Percentiles rank a stretch among this genome's conserved stretches.
Conservation (phyloP, 1,139 yeast genomes). For the Scheffersomyces quercinus region DNA sequence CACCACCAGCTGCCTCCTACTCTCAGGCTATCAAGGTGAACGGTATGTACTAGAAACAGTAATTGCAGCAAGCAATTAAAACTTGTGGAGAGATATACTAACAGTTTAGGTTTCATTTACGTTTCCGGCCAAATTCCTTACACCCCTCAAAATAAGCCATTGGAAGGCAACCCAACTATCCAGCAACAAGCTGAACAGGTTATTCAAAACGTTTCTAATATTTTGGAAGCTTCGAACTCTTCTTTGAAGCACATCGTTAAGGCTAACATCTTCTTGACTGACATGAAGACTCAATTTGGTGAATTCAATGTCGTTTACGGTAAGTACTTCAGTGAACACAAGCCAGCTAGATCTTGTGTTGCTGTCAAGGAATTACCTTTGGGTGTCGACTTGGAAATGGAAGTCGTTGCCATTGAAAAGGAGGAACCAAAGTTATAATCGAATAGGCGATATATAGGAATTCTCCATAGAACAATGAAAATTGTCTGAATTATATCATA, state of each 20-base stretch:
- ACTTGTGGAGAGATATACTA: conserved; percentile 16
- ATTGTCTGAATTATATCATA: not conserved
- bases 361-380: conserved; percentile 88
- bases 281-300: conserved; percentile 72
- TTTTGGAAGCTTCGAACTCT: conserved; percentile 81
- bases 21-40: conserved; percentile 91
- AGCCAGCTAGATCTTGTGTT: conserved; percentile 95
- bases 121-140: conserved; percentile 96
- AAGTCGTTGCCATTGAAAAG: conserved; percentile 75
- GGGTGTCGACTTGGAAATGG: conserved; percentile 73
- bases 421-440: conserved; percentile 39
- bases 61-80: not conserved
- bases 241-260: conserved; percentile 80
- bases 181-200: conserved; percentile 85
- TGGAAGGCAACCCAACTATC: conserved; percentile 65
- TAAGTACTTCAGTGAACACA: conserved; percentile 76
- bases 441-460: not conserved
- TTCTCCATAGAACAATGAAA: not conserved
- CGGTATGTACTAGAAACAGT: conserved; percentile 44
- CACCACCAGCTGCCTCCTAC: conserved; percentile 95
- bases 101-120: conserved; percentile 64
- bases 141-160: conserved; percentile 79
- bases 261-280: conserved; percentile 84
- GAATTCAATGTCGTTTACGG: conserved; percentile 82
- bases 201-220: conserved; percentile 70